Base-by-base conservation (phyloP, 73 alveolate genomes). In the Blepharisma stoltei region DNA sequence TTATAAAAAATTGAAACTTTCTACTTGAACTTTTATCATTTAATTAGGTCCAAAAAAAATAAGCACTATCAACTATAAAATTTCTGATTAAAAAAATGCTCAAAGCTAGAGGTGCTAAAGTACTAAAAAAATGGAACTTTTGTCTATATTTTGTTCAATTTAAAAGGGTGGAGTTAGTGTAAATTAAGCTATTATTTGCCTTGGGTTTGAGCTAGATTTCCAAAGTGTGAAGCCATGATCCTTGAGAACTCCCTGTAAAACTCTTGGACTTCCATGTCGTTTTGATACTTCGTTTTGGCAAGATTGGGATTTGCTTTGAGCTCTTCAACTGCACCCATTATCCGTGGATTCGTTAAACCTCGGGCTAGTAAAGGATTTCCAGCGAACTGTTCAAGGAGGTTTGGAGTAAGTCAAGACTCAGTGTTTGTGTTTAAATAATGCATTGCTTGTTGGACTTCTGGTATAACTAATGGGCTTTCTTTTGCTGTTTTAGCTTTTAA, bases 161-260 rank as follows among this genome's bases (percentile, higher is more conserved):
- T n/a, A n/a, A n/a, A n/a, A n/a, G n/a, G n/a, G n/a, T n/a, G n/a
- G n/a, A n/a, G n/a, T 32, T 32, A 32, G 41, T 32, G 3, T 32
- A 32, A 32, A 32, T 32, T 32, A 32, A 32, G 41, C 41, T 32
- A 32, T 32, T 32, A 32, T 25, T 60, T 60, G n/a, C 23, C 48
- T 25, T 60, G 14, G 46, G 73, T 60, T 41, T 69, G 70, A 47
- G 79, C 79, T 8, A 69, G 4, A 14, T 37, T 21, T 21, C 79
- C 79, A 21, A 69, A 69, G 75, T 69, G 79, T 9, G 14, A 11
- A 14, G 73, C 79, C 79, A 69, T 69, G 0, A 69, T 69, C 43
- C 41, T 47, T 11, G 79, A 37, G 5, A 69, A 69, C 70, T 69
- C 73, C 14, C 70, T 69, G 75, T n/a, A 69, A 47, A 69, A 69